phyloP scores from a whole-genome alignment of 2,329 filamentous ascomycete species.

The Clathrospora elynae region DNA sequence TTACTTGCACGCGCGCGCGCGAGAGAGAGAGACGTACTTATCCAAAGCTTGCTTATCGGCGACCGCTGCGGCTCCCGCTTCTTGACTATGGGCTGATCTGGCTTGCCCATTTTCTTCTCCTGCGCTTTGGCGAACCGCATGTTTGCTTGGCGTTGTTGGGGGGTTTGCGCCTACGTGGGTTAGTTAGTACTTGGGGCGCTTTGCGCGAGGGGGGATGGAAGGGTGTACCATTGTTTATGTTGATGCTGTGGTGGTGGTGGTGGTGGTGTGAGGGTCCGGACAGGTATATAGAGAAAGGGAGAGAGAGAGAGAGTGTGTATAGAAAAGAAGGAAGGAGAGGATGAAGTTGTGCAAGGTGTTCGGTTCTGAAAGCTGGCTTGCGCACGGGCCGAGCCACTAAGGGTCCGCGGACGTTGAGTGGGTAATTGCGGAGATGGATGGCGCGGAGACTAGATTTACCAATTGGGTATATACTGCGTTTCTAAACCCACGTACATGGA shows the following conservation, averaged over 20 bases:
- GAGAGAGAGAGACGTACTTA: slow-evolving; percentile 56
- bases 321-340: slow-evolving; percentile 8
- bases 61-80: slow-evolving; percentile 54
- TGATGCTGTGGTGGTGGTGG: background rate
- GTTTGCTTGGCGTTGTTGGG: slow-evolving; percentile 80
- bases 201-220: background rate
- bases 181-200: background rate
- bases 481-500: no score
- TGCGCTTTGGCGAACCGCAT: slow-evolving; percentile 76
- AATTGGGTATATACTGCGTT: no score
- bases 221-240: slow-evolving; percentile 21
- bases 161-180: slow-evolving; percentile 90
- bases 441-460: no score
- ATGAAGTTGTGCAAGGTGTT: slow-evolving; percentile 43
- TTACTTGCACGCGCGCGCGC: background rate
- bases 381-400: slow-evolving; percentile 24
- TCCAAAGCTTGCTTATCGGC: slow-evolving; percentile 62
- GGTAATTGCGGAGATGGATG: slow-evolving; percentile 22
- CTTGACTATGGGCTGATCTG: slow-evolving; percentile 56
- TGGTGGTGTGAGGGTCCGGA: background rate
- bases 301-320: slow-evolving; percentile 1
- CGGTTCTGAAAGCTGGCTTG: slow-evolving; percentile 21
- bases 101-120: slow-evolving; percentile 74
- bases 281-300: background rate
- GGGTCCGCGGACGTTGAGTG: no score